Base-by-base conservation (phyloP, 2,329 filamentous ascomycete species). In the Penicillium sp. region DNA sequence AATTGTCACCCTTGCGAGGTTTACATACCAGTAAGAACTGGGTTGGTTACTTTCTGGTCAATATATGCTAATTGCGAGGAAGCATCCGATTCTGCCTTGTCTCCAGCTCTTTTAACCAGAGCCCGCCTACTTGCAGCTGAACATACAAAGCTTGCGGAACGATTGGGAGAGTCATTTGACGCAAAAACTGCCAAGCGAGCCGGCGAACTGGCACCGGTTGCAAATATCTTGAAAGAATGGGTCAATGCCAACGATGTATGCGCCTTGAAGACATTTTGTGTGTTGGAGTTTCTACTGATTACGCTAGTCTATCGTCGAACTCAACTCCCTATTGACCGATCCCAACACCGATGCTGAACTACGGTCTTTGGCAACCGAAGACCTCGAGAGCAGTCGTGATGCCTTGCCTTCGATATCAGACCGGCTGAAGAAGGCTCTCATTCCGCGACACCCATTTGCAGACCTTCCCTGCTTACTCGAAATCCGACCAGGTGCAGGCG, bases 381-480 rank as follows among this genome's bases (percentile, higher is more conserved):
- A 98, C 65, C 76, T 97, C 8, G 72, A 74, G n/a, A 68, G 77
- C 3, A 88, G 87, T 10, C 73, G 77, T 15, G 70, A 76, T 6
- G 75, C 79, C 51, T 77, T 96, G 22, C 75, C 78, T 3, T 64
- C 71, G 0, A 78, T 94, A 24, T 82, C 82, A 0, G 77, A 77
- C 33, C 80, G 79, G 32, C 77, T 98, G 38, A 88, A 88, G 24
- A 81, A 78, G 21, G 82, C 86, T 40, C 77, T 98, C 46, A 86
- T 95, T 15, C 93, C 93, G 1, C 81, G 82, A 35, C 90, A 98
- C 66, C 87, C 90, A 3, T 98, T 96, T 65, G 88, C 88, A 29
- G 80, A 88, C 54, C 78, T 97, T 59, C 88, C 90, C 46, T 97
- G 91, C 68, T 78, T 98, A 55, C 72, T 98, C 37, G 93, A 98